Evolutionary conservation across 768 basidiomycete genomes (phyloP).

Genomic region (Boletus rufocinnamomeus): DNA sequence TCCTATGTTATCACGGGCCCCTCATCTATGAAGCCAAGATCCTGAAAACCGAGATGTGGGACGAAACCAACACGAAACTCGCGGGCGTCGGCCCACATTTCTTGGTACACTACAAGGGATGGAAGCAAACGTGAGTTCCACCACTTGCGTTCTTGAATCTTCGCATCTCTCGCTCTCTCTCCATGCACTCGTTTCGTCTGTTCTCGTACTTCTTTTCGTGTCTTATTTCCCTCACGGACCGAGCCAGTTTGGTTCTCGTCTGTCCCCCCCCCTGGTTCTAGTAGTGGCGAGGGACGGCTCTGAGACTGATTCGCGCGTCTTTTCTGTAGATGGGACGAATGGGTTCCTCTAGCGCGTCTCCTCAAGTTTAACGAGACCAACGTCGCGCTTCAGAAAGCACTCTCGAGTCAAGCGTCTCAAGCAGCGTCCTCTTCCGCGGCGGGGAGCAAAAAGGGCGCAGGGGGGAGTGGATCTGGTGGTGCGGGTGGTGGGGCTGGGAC

Average conservation of each 20-base stretch:
- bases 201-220: not conserved
- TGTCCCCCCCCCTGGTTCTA: not conserved
- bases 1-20: constrained; percentile 93
- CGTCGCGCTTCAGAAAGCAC: constrained; percentile 70
- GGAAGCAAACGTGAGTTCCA: constrained; percentile 88
- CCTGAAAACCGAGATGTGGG: constrained; percentile 65
- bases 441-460: constrained; percentile 29
- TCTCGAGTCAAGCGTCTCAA: constrained; percentile 50
- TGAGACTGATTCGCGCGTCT: not conserved
- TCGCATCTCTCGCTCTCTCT: not conserved
- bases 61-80: constrained; percentile 60
- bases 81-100: constrained; percentile 77
- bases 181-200: not conserved
- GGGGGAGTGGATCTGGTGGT: constrained; percentile 29
- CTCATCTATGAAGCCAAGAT: constrained; percentile 95
- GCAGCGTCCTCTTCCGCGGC: constrained; percentile 40
- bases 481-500: constrained; percentile 25
- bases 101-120: constrained; percentile 98
- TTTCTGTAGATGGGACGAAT: constrained; percentile 35
- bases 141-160: not conserved
- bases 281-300: not conserved
- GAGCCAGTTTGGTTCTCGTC: not conserved
- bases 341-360: constrained; percentile 81
- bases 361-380: constrained; percentile 86
- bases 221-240: not conserved